Evolutionary conservation across 2,329 filamentous ascomycete species (phyloP).

Genomic region (Phoma sp.): DNA sequence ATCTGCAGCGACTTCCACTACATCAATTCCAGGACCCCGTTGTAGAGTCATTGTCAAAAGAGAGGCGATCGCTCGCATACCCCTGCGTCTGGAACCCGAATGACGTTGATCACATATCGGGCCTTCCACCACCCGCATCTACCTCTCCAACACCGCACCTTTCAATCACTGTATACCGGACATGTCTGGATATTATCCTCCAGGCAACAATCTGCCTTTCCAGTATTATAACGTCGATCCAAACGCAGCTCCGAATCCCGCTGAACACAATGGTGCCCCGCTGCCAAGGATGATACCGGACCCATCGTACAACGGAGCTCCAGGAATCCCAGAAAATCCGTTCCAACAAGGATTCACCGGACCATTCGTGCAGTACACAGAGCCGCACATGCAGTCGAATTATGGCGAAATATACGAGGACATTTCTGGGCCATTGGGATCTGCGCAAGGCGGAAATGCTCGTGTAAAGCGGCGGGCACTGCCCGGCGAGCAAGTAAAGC

Average conservation of each 20-base stretch:
- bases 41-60: constrained; percentile 38
- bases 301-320: constrained; percentile 29
- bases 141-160: constrained; percentile 29
- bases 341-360: constrained; percentile 40
- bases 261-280: constrained; percentile 27
- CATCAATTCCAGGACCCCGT: constrained; percentile 39
- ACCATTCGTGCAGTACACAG: constrained; percentile 41
- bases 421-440: constrained; percentile 32
- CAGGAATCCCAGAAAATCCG: constrained; percentile 40
- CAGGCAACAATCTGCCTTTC: constrained; percentile 42
- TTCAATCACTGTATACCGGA: constrained; percentile 23
- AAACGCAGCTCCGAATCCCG: constrained; percentile 33
- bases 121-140: constrained; percentile 35
- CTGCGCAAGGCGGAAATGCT: constrained; percentile 36
- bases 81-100: constrained; percentile 45
- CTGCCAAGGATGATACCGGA: constrained; percentile 40
- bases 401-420: constrained; percentile 50
- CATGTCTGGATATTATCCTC: constrained; percentile 50
- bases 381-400: constrained; percentile 40
- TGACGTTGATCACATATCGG: constrained; percentile 48
- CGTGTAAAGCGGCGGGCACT: constrained; percentile 41
- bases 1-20: constrained; percentile 25
- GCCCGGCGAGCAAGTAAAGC: constrained; percentile 78
- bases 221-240: constrained; percentile 48
- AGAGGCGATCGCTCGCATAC: constrained; percentile 44